These are phyloP conservation scores for Xylaria palmicola DNA, from an alignment of 495 filamentous ascomycete genomes.

Conservation along the genomic window DNA sequence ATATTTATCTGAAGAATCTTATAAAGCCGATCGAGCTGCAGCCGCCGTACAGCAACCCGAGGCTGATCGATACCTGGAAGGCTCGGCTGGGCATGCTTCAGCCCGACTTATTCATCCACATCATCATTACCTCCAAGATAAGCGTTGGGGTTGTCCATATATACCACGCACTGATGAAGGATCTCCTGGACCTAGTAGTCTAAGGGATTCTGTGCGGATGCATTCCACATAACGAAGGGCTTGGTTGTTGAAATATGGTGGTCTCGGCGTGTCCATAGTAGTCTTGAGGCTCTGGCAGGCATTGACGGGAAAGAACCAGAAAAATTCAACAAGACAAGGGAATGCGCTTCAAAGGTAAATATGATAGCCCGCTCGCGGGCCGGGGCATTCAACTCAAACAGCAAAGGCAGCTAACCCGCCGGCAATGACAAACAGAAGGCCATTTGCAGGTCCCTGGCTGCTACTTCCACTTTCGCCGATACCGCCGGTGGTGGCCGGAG, in stretches of 20 bases:
- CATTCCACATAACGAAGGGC: neutral
- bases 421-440: slow-evolving; percentile 11
- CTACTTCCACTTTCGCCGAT: slow-evolving; percentile 16
- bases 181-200: too few species aligned
- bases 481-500: slow-evolving; percentile 17
- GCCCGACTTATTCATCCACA: neutral
- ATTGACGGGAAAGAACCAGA: neutral
- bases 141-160: neutral
- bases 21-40: neutral
- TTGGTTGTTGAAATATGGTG: too few species aligned
- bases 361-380: neutral
- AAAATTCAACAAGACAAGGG: neutral
- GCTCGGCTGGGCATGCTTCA: neutral
- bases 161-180: too few species aligned
- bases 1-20: neutral
- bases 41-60: neutral
- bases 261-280: neutral
- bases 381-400: too few species aligned
- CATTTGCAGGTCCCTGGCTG: slow-evolving; percentile 8
- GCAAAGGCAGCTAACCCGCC: slow-evolving; percentile 22
- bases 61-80: too few species aligned
- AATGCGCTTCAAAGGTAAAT: neutral
- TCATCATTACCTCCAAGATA: neutral
- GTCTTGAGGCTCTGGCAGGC: neutral
- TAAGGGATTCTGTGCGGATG: too few species aligned